Evolutionary conservation across 2,329 filamentous ascomycete species (phyloP), one percentile per base, ranked within the genome.

Genomic region (Didymella sp.): DNA sequence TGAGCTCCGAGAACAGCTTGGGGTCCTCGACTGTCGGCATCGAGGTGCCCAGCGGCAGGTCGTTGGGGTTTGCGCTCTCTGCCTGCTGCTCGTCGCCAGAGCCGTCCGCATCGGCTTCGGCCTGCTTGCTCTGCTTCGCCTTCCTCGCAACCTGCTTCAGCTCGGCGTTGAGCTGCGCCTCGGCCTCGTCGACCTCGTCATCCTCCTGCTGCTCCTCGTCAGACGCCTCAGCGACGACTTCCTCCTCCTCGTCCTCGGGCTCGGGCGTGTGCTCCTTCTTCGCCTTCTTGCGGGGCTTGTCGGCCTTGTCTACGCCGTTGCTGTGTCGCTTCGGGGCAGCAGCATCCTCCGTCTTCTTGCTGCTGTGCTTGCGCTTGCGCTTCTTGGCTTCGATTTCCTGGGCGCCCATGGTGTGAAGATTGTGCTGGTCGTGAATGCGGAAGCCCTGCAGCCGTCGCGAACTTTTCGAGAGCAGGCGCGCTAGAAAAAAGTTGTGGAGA

Each of bases 1-100:
- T 90, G 61, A 99, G 82, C 64, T 98, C 89, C 30, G 86, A 79
- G 73, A 97, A 96, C 48, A 87, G 86, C 70, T 88, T 81, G 21
- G 88, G 87, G 54, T 89, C 85, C 49, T 85, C 85, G 27, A 85
- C 82, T 27, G 81, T 82, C 2, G 87, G 87, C 47, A 88, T 82
- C 13, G 80, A 84, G 69, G 76, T 82, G 74, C 72, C 77, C 9
- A 83, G 82, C n/a, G 84, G 83, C 9, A 87, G 77, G 53, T 85
- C 84, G 24, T 78, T 73, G 12, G 79, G 73, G 27, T 64, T 67
- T 28, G 62, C 64, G 43, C 61, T 60, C 48, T 56, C 58, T 38
- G 59, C 72, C 69, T 43, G 61, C 53, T 61, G 61, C 53, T 61
- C 62, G 65, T 66, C 67, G 38, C 64, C 66, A 25, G 63, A 67